Evolutionary conservation across 2,329 filamentous ascomycete genomes (phyloP), one percentile per base, ranked within the genome.

Genomic region (Ophidiomyces ophidiicola): DNA sequence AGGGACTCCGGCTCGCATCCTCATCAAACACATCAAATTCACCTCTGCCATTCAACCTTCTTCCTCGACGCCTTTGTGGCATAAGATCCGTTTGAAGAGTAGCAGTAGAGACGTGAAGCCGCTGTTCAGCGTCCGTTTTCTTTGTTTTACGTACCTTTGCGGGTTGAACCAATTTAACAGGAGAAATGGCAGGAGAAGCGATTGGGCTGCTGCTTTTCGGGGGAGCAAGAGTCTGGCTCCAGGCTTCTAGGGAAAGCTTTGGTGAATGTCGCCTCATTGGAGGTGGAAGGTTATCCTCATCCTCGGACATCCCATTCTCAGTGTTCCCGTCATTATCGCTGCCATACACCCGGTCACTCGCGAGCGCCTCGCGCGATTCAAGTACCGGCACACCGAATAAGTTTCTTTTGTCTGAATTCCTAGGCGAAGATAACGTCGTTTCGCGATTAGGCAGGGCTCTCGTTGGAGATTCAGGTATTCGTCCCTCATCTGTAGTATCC

Each of bases 161-260:
- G 25, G 33, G n/a, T 10, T 21, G 21, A 11, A 19, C 37, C 3
- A 8, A 20, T 39, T 37, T 18, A 31, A 23, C 23, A 21, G 25
- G 26, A 7, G 47, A 39, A 10, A 44, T 39, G 25, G 43, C 46
- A n/a, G 55, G 53, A 35, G 51, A 48, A 19, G 36, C 36, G 3
- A 36, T 28, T n/a, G 50, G 47, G 23, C 55, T 57, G 34, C 54
- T 62, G 44, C 61, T 64, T 34, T 53, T 44, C 20, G 62, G 62
- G 8, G 58, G 56, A 19, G 53, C 57, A 49, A 62, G 50, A 5
- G 58, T 62, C 38, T 59, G 55, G 35, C 54, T 61, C 28, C 56
- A 44, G 26, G 49, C 41, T 35, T 54, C 53, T 4, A 47, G 42
- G 18, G 49, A 49, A 18, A 41, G 35, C 12, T 40, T 26, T 36